phyloP scores from a whole-genome alignment of 108 stramenopile species.

The Asterionellopsis glacialis region DNA sequence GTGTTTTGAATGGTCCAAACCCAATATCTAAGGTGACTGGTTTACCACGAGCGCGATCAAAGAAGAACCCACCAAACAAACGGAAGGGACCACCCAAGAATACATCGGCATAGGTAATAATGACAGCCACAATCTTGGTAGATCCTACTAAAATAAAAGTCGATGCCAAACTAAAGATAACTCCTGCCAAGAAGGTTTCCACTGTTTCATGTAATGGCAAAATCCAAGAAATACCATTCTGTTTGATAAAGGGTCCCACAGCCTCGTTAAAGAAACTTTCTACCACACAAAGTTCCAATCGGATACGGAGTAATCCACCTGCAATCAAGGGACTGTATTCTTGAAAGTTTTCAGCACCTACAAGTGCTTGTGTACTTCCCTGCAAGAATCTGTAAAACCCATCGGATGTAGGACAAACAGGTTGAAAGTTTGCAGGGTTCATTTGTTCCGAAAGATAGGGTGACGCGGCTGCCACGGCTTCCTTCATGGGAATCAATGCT shows the following conservation, averaged over 20 bases:
- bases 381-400: conserved; percentile 81
- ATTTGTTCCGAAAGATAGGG: conserved; percentile 30
- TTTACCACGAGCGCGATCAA: conserved; percentile 77
- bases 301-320: conserved; percentile 82
- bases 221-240: conserved; percentile 87
- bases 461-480: conserved; percentile 9
- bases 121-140: conserved; percentile 84
- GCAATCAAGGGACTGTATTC: conserved; percentile 92
- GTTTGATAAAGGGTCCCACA: conserved; percentile 82
- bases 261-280: conserved; percentile 92
- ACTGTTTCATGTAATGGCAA: conserved; percentile 89
- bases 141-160: conserved; percentile 92
- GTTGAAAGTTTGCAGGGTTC: conserved; percentile 76
- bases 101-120: conserved; percentile 82
- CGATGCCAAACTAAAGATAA: conserved; percentile 86
- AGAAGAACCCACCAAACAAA: conserved; percentile 77
- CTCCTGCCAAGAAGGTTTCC: conserved; percentile 88
- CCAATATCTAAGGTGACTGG: conserved; percentile 90
- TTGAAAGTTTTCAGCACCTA: conserved; percentile 78
- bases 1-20: conserved; percentile 74
- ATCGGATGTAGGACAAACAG: conserved; percentile 85
- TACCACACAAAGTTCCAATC: conserved; percentile 90
- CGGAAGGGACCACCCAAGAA: conserved; percentile 65
- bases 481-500: conserved; percentile 3
- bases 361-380: conserved; percentile 56